Evolutionary conservation across 805 yeast genomes (phyloP).

Genomic region (Priceomyces fermenticarens): DNA sequence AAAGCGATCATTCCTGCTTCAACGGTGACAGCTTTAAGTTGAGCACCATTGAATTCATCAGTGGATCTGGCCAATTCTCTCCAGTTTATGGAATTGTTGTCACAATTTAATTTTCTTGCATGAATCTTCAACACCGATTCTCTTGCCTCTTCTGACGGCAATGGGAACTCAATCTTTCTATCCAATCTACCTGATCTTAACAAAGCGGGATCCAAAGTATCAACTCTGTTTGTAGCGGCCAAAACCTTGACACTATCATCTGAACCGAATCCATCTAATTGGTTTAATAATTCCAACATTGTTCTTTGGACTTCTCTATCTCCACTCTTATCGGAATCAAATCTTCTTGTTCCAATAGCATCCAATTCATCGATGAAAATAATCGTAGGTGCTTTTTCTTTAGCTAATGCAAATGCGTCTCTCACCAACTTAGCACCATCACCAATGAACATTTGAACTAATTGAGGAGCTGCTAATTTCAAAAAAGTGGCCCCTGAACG

Average conservation of each 20-base stretch:
- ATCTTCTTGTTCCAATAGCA: slow-evolving; percentile 46
- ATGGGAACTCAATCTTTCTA: slow-evolving; percentile 96
- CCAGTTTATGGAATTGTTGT: slow-evolving; percentile 86
- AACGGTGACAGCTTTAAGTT: slow-evolving; percentile 96
- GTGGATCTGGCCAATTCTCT: slow-evolving; percentile 96
- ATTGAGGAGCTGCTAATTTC: slow-evolving; percentile 45
- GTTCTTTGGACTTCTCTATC: slow-evolving; percentile 48
- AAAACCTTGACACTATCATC: slow-evolving; percentile 96
- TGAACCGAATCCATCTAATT: slow-evolving; percentile 89
- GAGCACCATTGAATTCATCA: slow-evolving; percentile 99
- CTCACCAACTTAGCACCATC: slow-evolving; percentile 47
- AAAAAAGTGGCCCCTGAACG: slow-evolving; percentile 46
- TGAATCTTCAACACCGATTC: slow-evolving; percentile 96
- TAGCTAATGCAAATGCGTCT: slow-evolving; percentile 46
- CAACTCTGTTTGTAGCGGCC: slow-evolving; percentile 98
- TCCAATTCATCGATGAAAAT: slow-evolving; percentile 47
- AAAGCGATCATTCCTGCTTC: slow-evolving; percentile 99
- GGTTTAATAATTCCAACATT: slow-evolving; percentile 48
- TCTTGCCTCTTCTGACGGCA: slow-evolving; percentile 96
- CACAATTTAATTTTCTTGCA: slow-evolving; percentile 94
- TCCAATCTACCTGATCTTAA: slow-evolving; percentile 96
- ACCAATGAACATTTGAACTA: slow-evolving; percentile 47
- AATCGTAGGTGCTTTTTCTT: slow-evolving; percentile 46
- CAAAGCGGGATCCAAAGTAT: slow-evolving; percentile 96
- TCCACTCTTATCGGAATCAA: slow-evolving; percentile 45